These are phyloP conservation scores for Wickerhamiella brachini DNA, from an alignment of 805 yeast genomes.

Conservation along the genomic window DNA sequence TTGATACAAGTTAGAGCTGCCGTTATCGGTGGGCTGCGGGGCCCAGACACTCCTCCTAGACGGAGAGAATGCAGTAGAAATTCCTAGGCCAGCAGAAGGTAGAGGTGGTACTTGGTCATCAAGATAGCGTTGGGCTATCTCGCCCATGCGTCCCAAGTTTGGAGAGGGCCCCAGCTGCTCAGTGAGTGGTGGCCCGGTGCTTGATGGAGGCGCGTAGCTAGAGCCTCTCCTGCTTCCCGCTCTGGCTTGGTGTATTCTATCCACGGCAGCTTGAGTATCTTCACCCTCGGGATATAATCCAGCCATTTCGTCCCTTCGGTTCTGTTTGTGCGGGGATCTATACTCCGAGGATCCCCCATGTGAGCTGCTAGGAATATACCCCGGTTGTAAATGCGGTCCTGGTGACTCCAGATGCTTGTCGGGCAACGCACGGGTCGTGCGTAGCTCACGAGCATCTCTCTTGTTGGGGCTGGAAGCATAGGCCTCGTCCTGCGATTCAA, in stretches of 20 bases:
- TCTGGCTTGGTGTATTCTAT: background rate
- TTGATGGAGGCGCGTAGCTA: background rate
- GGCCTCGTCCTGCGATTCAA: background rate
- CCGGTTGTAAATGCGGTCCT: background rate
- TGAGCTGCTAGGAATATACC: background rate
- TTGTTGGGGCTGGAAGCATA: background rate
- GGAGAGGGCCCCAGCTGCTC: background rate
- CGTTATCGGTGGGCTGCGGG: background rate
- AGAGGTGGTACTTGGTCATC: background rate
- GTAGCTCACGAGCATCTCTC: no score
- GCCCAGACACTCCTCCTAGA: background rate
- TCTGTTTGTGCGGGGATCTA: background rate
- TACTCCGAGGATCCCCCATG: background rate
- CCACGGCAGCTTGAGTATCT: background rate
- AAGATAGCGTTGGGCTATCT: background rate
- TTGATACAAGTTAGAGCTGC: background rate
- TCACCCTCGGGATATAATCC: background rate
- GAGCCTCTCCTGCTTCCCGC: background rate
- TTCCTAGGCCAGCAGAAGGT: background rate
- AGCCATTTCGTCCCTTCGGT: background rate
- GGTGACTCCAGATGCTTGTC: background rate
- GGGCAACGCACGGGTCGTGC: background rate
- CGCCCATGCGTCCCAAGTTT: background rate
- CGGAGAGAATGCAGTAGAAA: background rate
- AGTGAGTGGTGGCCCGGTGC: background rate